phyloP scores from a whole-genome alignment of 2,329 filamentous ascomycete genomes.

The Clonostachys rhizophaga region DNA sequence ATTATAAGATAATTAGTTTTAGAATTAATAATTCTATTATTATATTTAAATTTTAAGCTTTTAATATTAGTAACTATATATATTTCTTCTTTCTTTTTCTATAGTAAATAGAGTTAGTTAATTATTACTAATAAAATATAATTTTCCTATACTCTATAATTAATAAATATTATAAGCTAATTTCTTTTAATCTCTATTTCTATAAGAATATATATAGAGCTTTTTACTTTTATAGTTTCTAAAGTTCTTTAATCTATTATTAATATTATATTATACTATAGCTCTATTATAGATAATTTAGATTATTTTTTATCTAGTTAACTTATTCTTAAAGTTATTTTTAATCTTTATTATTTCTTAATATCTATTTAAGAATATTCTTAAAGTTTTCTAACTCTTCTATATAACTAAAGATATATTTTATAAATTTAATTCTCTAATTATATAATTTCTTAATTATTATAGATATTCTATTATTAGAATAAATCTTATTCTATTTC shows the following conservation, averaged over 20 bases:
- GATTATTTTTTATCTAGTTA: not conserved
- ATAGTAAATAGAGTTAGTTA: not conserved
- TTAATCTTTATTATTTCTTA: too few relatives aligned
- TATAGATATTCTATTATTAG: too few relatives aligned
- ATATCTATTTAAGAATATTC: too few relatives aligned
- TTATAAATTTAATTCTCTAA: too few relatives aligned
- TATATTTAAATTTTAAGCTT: not conserved
- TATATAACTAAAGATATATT: too few relatives aligned
- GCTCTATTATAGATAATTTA: not conserved
- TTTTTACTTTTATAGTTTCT: not conserved
- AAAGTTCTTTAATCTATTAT: not conserved
- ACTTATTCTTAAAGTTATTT: not conserved
- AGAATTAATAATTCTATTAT: too few relatives aligned
- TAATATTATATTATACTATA: not conserved
- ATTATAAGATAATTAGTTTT: too few relatives aligned
- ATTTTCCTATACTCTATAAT: not conserved
- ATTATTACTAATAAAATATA: not conserved
- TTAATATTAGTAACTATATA: not conserved
- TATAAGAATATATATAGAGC: not conserved
- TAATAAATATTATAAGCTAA: not conserved
- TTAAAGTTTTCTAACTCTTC: too few relatives aligned
- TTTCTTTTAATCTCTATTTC: not conserved
- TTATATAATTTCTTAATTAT: too few relatives aligned
- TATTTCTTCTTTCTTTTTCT: not conserved
- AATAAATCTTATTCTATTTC: too few relatives aligned